phyloP scores from a whole-genome alignment of 2,329 filamentous ascomycete genomes.

The Microdochium paspali region DNA sequence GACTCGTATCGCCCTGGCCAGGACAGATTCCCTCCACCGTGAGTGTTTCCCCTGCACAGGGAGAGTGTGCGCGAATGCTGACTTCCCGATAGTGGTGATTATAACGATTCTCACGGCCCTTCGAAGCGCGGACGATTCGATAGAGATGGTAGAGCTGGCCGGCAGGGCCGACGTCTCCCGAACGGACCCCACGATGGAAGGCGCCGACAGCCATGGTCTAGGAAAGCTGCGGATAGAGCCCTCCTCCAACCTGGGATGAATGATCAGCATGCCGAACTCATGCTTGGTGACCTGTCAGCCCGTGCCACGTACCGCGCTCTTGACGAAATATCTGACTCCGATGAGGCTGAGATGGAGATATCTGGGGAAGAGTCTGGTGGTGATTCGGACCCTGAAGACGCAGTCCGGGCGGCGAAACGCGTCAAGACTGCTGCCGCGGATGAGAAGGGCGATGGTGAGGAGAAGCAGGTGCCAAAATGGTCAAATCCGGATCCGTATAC shows the following conservation, averaged over 20 bases:
- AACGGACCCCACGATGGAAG: conserved; percentile 3
- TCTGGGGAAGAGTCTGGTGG: conserved; percentile 34
- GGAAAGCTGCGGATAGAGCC: conserved; percentile 18
- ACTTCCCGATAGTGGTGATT: conserved; percentile 1
- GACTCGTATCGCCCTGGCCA: conserved; percentile 4
- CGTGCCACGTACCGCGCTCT: conserved; percentile 43
- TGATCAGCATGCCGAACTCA: conserved; percentile 30
- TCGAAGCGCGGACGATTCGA: not conserved
- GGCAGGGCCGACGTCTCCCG: not conserved
- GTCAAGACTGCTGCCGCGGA: conserved; percentile 19
- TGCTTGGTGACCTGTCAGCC: conserved; percentile 33
- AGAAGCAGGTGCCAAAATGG: conserved; percentile 62
- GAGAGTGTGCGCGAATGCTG: conserved; percentile 7
- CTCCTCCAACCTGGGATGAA: conserved; percentile 36
- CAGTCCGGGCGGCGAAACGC: conserved; percentile 34
- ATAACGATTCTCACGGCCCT: not conserved
- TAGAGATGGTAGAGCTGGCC: not conserved
- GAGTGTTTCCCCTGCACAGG: not conserved
- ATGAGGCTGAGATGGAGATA: conserved; percentile 56
- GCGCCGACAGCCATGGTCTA: conserved; percentile 1
- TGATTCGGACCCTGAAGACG: conserved; percentile 24
- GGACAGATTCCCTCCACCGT: not conserved
- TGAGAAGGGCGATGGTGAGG: conserved; percentile 19
- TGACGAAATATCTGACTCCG: conserved; percentile 52
- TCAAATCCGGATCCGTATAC: conserved; percentile 95